Percentiles rank a stretch among this genome's conserved stretches.
Conservation (phyloP, 345 rosid species). For the Rhodamnia argentea region DNA sequence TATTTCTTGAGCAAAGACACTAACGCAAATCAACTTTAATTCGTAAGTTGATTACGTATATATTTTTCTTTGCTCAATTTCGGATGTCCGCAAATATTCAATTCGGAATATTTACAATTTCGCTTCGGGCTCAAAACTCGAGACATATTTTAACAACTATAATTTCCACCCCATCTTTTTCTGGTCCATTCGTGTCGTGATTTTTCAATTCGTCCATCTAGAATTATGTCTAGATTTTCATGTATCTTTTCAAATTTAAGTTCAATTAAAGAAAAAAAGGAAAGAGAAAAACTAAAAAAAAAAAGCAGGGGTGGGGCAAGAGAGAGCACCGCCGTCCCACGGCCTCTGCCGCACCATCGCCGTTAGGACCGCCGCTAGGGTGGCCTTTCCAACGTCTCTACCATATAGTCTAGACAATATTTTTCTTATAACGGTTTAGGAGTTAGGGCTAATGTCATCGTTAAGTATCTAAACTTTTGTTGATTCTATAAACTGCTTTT, state of each 20-base stretch:
- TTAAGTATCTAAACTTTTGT: not conserved
- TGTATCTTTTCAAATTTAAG: not conserved
- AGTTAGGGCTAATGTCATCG: not conserved
- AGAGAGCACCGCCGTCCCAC: not conserved
- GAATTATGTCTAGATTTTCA: not conserved
- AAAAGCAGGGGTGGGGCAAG: not conserved
- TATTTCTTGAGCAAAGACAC: too few species aligned
- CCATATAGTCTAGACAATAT: not conserved
- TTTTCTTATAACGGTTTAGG: not conserved
- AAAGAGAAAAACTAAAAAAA: not conserved
- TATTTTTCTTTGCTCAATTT: too few species aligned
- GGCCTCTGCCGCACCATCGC: too few species aligned
- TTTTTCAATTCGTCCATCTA: not conserved
- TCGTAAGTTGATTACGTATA: too few species aligned
- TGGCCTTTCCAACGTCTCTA: not conserved
- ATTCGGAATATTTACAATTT: too few species aligned
- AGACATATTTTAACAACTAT: too few species aligned
- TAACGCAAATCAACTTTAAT: too few species aligned
- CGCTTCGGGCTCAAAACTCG: too few species aligned
- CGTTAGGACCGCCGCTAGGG: not conserved
- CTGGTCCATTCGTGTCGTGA: too few species aligned
- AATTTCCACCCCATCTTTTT: not conserved
- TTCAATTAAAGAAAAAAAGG: too few species aligned
- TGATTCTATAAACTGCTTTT: not conserved
- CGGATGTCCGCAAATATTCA: too few species aligned